Base-by-base conservation (phyloP, 1,284 basidiomycete genomes). In the Athelia psychrophila region DNA sequence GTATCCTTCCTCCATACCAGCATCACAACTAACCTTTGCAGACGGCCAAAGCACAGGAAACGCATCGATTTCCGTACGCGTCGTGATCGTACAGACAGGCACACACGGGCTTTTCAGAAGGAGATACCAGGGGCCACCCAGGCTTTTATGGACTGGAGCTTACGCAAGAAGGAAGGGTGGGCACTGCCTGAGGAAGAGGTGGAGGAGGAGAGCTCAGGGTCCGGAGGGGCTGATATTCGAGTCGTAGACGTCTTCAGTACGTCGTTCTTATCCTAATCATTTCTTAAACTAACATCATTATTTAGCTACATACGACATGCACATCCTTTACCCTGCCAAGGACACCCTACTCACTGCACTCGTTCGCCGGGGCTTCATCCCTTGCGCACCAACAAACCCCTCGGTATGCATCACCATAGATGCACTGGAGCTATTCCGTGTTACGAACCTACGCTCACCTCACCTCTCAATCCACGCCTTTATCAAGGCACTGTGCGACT, bases 391-490 rank as follows among this genome's bases (percentile, higher is more conserved):
- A 8, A 25, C 20, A 6, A 35, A 38, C n/a, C 53, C 53, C 18
- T 36, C 52, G 16, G 46, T 55, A 33, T 32, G 22, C 3, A 45
- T 55, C 15, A 42, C 53, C 4, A 22, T 53, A 6, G 36, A 53
- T 24, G 40, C 44, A 9, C 38, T 55, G 8, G 47, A 48, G 25
- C 33, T 55, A 5, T 50, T 42, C 15, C 22, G 36, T 23, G 30
- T 48, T 6, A 3, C 47, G 16, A 22, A 27, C 35, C 9, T 40
- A 10, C 40, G 52, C 2, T 33, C 20, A n/a, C 53, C 47, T 1
- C 51, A 50, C n/a, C 40, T 50, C 18, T 52, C 25, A 3, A 47
- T 55, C 16, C 54, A 55, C 30, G 47, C 54, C 30, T 55, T 50
- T 32, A 35, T 32, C 36, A 47, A 53, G 30, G 53, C 38, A 15